These are phyloP conservation scores for Epichloe uncinata DNA, from an alignment of 2,329 filamentous ascomycete species.

Conservation along the genomic window DNA sequence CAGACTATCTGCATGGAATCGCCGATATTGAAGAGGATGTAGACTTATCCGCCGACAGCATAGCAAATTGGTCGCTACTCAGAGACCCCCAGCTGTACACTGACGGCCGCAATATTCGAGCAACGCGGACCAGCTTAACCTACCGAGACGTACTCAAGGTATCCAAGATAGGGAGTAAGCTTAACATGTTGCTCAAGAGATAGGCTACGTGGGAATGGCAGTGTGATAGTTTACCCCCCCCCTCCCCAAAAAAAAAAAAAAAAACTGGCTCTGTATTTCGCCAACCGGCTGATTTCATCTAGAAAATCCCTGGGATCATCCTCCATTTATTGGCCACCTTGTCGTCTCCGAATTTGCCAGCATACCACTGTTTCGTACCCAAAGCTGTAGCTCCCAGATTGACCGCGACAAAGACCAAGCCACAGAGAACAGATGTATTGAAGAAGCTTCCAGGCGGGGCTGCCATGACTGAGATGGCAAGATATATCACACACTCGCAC, in stretches of 20 bases:
- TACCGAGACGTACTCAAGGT: conserved; percentile 81
- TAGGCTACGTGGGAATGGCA: conserved; percentile 2
- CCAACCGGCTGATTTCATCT: neutral
- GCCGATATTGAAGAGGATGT: conserved; percentile 52
- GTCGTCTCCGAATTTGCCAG: conserved; percentile 55
- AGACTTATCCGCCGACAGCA: conserved; percentile 42
- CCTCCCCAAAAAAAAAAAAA: no score
- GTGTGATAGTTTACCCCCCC: neutral
- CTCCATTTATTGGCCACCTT: conserved; percentile 52
- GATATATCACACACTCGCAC: conserved; percentile 74
- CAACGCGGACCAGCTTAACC: conserved; percentile 58
- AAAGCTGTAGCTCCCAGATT: conserved; percentile 75
- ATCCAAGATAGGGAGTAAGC: conserved; percentile 55
- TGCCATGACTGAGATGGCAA: conserved; percentile 59
- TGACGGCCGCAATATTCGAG: conserved; percentile 42
- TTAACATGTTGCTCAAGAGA: conserved; percentile 37
- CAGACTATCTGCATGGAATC: conserved; percentile 62
- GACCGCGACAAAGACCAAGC: conserved; percentile 56
- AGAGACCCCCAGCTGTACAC: conserved; percentile 31
- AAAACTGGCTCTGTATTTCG: neutral
- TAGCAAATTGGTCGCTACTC: conserved; percentile 62
- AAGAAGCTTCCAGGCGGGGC: conserved; percentile 53
- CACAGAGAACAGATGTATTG: conserved; percentile 62
- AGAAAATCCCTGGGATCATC: conserved; percentile 63
- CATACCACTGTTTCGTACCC: conserved; percentile 70